These are phyloP conservation scores for Combretum micranthum DNA, from an alignment of 345 rosid genomes.

Conservation along the genomic window DNA sequence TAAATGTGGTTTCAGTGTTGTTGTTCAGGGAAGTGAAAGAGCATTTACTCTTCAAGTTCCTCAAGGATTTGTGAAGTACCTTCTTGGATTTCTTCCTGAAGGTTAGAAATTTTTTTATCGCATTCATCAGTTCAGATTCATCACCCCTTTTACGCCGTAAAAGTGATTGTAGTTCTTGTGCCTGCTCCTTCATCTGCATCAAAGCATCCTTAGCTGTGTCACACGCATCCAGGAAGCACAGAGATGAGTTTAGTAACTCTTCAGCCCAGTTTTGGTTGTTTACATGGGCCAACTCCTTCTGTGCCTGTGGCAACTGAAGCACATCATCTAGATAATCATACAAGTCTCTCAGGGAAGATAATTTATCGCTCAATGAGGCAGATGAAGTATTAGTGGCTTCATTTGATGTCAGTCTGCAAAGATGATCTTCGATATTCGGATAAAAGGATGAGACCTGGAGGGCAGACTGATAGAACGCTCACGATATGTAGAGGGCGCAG, in stretches of 20 bases:
- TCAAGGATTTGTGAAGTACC: conserved; percentile 12
- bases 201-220: conserved; percentile 23
- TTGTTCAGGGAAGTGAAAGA: background rate
- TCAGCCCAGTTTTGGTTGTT: conserved; percentile 16
- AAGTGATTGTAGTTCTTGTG: conserved; percentile 20
- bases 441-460: conserved; percentile 18
- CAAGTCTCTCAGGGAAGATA: conserved; percentile 28
- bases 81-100: conserved; percentile 18
- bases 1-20: background rate
- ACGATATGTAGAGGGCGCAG: conserved; percentile 1
- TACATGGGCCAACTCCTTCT: conserved; percentile 16
- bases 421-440: conserved; percentile 18
- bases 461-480: conserved; percentile 25
- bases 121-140: conserved; percentile 6
- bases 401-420: background rate
- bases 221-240: conserved; percentile 28
- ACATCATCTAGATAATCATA: conserved; percentile 20
- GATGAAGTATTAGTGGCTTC: conserved; percentile 6
- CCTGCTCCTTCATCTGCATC: conserved; percentile 19
- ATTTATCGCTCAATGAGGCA: conserved; percentile 10
- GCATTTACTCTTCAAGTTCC: conserved; percentile 14
- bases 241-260: conserved; percentile 28
- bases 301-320: conserved; percentile 23
- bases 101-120: conserved; percentile 15
- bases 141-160: conserved; percentile 9